A percentile compares a stretch with the other conserved stretches of the same genome.
These are phyloP conservation scores for Prinsepia uniflora DNA, from an alignment of 306 rosid genomes.

Conservation along the genomic window DNA sequence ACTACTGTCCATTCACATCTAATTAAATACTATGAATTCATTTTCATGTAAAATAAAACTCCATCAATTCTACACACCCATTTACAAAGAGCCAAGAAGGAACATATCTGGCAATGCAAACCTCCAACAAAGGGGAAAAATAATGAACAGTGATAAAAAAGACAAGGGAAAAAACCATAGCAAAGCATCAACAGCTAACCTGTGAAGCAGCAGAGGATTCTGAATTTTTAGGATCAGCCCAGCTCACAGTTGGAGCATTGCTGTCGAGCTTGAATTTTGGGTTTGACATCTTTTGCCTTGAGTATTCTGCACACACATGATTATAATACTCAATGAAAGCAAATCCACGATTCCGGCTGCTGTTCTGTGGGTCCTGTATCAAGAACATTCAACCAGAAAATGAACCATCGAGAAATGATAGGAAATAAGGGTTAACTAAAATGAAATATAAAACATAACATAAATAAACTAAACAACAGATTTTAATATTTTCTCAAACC, in stretches of 20 bases:
- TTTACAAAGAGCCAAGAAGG: neutral
- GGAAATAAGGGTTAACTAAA: neutral
- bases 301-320: conserved; percentile 63
- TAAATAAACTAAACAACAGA: neutral
- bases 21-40: neutral
- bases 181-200: conserved; percentile 31
- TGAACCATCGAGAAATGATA: neutral
- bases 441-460: neutral
- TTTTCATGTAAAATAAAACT: neutral
- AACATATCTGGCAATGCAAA: neutral
- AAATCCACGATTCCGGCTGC: conserved; percentile 55
- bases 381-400: conserved; percentile 17
- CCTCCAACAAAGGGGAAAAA: neutral
- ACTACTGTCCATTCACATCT: neutral
- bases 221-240: conserved; percentile 70
- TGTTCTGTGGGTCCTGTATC: conserved; percentile 48
- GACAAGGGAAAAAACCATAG: neutral
- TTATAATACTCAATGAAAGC: conserved; percentile 65
- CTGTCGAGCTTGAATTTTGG: conserved; percentile 58
- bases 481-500: conserved; percentile 32
- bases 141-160: neutral
- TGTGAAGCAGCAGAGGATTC: conserved; percentile 58
- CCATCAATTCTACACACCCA: neutral
- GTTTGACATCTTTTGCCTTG: conserved; percentile 60
- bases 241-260: conserved; percentile 63